Percentiles rank a stretch among this genome's conserved stretches.
Evolutionary conservation across 192 early-diverging fungal species (phyloP).

Genomic region (Diversispora epigaea): DNA sequence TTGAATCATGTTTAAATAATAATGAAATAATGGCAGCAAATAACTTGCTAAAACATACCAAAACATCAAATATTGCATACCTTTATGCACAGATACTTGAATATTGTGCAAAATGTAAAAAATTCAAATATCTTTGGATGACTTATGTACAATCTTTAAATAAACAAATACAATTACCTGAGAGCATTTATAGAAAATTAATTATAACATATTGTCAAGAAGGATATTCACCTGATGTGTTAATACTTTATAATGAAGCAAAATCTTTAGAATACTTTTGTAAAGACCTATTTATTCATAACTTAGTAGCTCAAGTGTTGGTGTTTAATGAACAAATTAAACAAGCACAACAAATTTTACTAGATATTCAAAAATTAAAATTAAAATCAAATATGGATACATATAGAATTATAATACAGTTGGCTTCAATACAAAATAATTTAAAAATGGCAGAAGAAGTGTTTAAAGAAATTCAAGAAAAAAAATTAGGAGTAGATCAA

Average conservation of each 20-base stretch:
- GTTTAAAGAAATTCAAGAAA: neutral
- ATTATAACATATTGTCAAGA: neutral
- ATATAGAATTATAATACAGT: neutral
- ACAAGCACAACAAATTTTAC: neutral
- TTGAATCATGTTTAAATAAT: neutral
- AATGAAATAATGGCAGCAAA: neutral
- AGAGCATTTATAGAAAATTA: neutral
- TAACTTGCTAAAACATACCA: neutral
- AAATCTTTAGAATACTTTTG: neutral
- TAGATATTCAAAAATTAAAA: slow-evolving; percentile 16
- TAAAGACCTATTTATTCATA: neutral
- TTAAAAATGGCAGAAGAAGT: neutral
- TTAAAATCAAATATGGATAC: neutral
- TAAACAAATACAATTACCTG: neutral
- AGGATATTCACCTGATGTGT: neutral
- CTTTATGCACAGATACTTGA: neutral
- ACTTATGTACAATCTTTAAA: neutral
- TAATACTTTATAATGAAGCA: slow-evolving; percentile 10
- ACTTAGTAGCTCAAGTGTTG: neutral
- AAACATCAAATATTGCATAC: neutral
- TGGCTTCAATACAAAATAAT: neutral
- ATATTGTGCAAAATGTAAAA: neutral
- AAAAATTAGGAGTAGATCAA: neutral
- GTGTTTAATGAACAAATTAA: neutral
- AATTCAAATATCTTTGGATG: neutral